Conservation (phyloP, 495 filamentous ascomycete species). For the Penicillium egyptiacum region DNA sequence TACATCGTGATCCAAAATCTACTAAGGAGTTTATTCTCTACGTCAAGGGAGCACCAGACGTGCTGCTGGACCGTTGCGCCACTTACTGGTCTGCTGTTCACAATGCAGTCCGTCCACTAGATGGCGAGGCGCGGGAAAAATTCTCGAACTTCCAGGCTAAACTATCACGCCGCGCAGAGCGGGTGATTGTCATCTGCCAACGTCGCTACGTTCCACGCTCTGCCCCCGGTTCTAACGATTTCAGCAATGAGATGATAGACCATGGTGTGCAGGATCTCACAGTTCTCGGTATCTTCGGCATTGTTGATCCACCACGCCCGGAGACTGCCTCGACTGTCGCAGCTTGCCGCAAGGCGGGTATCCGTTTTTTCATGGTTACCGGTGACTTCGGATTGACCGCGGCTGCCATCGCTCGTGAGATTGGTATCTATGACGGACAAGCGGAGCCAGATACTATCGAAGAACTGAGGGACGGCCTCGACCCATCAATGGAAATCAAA, state of each 20-base stretch:
- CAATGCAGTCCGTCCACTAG: conserved; percentile 35
- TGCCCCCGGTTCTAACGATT: conserved; percentile 36
- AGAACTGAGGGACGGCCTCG: conserved; percentile 18
- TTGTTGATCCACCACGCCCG: conserved; percentile 63
- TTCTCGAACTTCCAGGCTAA: conserved; percentile 42
- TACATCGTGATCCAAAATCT: conserved; percentile 24
- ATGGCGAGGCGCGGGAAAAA: conserved; percentile 29
- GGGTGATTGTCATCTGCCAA: conserved; percentile 52
- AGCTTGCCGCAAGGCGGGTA: conserved; percentile 60
- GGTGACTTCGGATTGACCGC: conserved; percentile 73
- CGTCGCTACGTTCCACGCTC: conserved; percentile 26
- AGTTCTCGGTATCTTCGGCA: conserved; percentile 51
- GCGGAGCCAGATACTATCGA: conserved; percentile 39
- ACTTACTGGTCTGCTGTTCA: conserved; percentile 42
- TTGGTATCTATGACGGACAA: conserved; percentile 59
- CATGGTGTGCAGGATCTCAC: conserved; percentile 41
- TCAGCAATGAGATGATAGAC: conserved; percentile 46
- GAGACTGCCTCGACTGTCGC: conserved; percentile 54
- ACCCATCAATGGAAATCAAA: conserved; percentile 11
- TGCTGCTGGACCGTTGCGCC: conserved; percentile 45
- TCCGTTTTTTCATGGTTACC: conserved; percentile 62
- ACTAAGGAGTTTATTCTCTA: conserved; percentile 28
- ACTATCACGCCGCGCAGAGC: conserved; percentile 48
- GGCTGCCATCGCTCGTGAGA: conserved; percentile 63
- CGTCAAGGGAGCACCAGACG: conserved; percentile 55